Conservation (phyloP, 345 rosid genomes). For the Salix brachista region DNA sequence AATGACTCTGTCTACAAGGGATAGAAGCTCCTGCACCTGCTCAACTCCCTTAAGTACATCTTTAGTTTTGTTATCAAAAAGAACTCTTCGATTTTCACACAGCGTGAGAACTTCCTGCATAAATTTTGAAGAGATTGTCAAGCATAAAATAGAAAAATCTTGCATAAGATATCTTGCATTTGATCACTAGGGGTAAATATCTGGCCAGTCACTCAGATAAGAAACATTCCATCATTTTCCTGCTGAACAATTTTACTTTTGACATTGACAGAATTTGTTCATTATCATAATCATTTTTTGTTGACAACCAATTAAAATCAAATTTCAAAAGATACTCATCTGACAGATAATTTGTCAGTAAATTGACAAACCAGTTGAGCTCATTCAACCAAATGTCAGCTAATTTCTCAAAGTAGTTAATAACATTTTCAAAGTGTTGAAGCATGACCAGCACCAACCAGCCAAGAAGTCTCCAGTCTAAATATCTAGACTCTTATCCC, state of each 20-base stretch:
- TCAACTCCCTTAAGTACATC: constrained; percentile 46
- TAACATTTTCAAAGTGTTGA: background rate
- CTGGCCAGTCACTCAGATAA: background rate
- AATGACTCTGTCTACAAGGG: constrained; percentile 51
- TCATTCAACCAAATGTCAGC: background rate
- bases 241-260: background rate
- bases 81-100: constrained; percentile 58
- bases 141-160: background rate
- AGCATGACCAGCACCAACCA: background rate
- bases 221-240: background rate
- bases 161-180: background rate
- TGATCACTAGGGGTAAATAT: background rate
- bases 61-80: constrained; percentile 80
- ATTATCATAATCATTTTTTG: background rate
- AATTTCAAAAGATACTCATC: background rate
- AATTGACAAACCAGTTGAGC: background rate
- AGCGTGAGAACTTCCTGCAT: constrained; percentile 56
- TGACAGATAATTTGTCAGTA: background rate
- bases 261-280: background rate
- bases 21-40: constrained; percentile 64
- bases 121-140: background rate
- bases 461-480: background rate
- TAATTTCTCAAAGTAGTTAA: background rate
- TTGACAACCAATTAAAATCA: background rate
- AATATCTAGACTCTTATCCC: too few relatives aligned